Conservation (phyloP, 805 yeast genomes). For the Yarrowia sp. region DNA sequence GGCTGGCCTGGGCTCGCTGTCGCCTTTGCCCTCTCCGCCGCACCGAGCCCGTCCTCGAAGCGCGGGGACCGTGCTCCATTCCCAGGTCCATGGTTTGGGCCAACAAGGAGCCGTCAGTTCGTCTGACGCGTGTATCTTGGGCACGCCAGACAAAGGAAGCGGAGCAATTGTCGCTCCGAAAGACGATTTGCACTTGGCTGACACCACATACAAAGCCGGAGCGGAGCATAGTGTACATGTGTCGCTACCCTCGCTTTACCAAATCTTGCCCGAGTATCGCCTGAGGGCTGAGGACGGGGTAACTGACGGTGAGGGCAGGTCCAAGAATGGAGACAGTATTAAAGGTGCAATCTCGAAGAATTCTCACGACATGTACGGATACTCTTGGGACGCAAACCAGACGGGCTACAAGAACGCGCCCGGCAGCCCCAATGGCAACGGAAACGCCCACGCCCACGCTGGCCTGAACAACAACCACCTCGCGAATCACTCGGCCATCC, state of each 20-base stretch:
- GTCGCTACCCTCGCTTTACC: conserved; percentile 24
- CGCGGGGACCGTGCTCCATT: conserved; percentile 7
- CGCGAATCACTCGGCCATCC: conserved; percentile 2
- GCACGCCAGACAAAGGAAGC: conserved; percentile 13
- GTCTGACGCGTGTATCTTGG: conserved; percentile 7
- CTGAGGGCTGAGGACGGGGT: conserved; percentile 26
- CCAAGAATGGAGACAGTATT: conserved; percentile 22
- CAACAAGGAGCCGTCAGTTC: conserved; percentile 7
- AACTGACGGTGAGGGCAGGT: conserved; percentile 25
- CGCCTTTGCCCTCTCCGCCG: not conserved
- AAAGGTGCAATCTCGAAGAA: conserved; percentile 24
- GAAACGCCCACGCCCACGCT: not conserved
- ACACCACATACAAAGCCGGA: conserved; percentile 21
- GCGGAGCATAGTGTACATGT: conserved; percentile 23
- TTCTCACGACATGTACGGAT: conserved; percentile 21
- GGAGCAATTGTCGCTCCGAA: conserved; percentile 19
- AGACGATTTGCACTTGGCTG: conserved; percentile 18
- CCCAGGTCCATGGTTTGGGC: not conserved
- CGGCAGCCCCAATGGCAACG: conserved; percentile 13
- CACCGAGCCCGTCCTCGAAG: not conserved
- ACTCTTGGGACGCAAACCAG: conserved; percentile 21
- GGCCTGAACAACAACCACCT: conserved; percentile 2
- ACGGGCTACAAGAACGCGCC: conserved; percentile 16
- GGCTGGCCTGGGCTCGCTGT: not conserved
- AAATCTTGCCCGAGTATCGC: conserved; percentile 26